A percentile compares a stretch with the other conserved stretches of the same genome.
phyloP scores from a whole-genome alignment of 768 basidiomycete genomes.

The Favolaschia claudopus region DNA sequence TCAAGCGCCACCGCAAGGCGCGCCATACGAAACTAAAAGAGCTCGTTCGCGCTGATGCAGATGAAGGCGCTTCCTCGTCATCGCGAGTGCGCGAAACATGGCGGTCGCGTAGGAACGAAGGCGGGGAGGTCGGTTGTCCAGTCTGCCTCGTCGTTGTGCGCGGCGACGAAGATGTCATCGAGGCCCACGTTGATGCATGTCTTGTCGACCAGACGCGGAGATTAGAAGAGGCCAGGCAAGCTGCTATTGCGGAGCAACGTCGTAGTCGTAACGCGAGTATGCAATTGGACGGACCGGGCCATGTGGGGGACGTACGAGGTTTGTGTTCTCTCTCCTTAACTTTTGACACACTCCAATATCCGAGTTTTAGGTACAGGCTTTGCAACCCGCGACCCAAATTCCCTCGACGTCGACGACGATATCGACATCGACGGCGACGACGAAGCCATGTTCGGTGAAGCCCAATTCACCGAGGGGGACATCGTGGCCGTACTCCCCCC shows the following conservation, averaged over 20 bases:
- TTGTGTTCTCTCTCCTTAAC: conserved; percentile 29
- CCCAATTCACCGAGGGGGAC: conserved; percentile 82
- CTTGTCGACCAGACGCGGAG: conserved; percentile 61
- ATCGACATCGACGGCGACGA: conserved; percentile 85
- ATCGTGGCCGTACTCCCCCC: conserved; percentile 49
- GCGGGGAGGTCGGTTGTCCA: conserved; percentile 66
- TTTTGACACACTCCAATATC: background rate
- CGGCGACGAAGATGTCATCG: conserved; percentile 76
- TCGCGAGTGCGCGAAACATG: conserved; percentile 36
- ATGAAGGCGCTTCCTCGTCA: conserved; percentile 34
- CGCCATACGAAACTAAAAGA: conserved; percentile 74
- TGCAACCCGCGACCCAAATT: conserved; percentile 61
- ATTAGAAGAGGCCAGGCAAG: conserved; percentile 51
- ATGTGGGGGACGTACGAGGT: conserved; percentile 61
- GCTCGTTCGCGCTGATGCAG: conserved; percentile 69
- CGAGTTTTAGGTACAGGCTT: conserved; percentile 71
- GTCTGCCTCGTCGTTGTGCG: conserved; percentile 65
- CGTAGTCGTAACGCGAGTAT: conserved; percentile 36
- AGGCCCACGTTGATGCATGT: conserved; percentile 86
- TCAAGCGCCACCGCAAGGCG: conserved; percentile 74
- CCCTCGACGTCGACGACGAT: conserved; percentile 78
- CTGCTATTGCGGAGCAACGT: conserved; percentile 41
- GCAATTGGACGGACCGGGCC: conserved; percentile 40
- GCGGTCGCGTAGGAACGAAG: conserved; percentile 37
- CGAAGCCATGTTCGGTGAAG: conserved; percentile 66